Percentiles rank a stretch among this genome's conserved stretches.
Evolutionary conservation across 2,329 filamentous ascomycete genomes (phyloP).

Genomic region (Fusarium nanum): DNA sequence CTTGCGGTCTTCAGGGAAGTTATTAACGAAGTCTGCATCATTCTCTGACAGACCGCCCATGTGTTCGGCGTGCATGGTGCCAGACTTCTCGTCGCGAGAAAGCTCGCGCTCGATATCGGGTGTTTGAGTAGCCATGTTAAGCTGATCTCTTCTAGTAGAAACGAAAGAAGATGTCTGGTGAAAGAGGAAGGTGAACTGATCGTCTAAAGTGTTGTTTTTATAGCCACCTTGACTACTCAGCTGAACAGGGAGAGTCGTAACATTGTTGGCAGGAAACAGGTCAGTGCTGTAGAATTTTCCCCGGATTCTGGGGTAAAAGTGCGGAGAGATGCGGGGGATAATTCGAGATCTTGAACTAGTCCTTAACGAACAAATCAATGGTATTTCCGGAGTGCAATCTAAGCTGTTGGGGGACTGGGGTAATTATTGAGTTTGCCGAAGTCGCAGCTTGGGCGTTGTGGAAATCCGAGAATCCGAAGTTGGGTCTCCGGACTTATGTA

Average conservation of each 20-base stretch:
- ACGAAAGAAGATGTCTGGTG: background rate
- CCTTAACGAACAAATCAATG: background rate
- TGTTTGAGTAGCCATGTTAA: constrained; percentile 21
- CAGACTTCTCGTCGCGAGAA: constrained; percentile 41
- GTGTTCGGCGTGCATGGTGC: constrained; percentile 41
- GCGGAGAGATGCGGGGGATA: constrained; percentile 32
- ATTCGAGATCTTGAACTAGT: background rate
- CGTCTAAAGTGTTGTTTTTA: background rate
- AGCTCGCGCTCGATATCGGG: constrained; percentile 43
- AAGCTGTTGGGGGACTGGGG: background rate
- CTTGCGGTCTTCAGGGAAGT: constrained; percentile 5
- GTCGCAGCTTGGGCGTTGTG: no score
- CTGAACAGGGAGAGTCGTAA: background rate
- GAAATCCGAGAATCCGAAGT: background rate
- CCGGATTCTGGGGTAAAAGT: constrained; percentile 20
- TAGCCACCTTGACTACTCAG: background rate
- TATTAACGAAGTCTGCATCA: constrained; percentile 14
- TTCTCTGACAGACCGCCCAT: background rate
- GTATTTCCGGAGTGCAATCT: background rate
- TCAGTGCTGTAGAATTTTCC: constrained; percentile 7
- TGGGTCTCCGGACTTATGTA: background rate
- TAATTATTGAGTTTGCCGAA: background rate
- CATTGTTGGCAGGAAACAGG: background rate
- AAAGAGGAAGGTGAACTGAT: background rate
- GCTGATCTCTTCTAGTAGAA: constrained; percentile 1